Base-by-base conservation (phyloP, 1,139 yeast species). In the Yamadazyma conglobata region DNA sequence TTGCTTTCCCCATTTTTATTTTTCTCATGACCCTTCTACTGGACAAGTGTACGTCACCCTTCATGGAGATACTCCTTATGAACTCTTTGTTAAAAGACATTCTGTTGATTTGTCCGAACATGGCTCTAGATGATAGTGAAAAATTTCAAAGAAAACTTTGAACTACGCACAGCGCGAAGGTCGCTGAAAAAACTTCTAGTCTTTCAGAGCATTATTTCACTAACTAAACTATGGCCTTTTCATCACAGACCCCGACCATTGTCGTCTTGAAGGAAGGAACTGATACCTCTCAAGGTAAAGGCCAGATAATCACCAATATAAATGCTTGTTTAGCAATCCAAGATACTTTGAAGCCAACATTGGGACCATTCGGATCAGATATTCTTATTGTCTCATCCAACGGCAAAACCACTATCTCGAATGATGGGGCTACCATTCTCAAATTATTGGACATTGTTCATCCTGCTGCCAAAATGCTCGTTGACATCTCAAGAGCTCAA, bases 261-360 rank as follows among this genome's bases (percentile, higher is more conserved):
- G 97, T 91, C 47, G 98, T 91, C 33, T 77, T 91, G 42, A 89
- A 89, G 54, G 99, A 91, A 60, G 99, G 99, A 31, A 91, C 99
- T 5, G 98, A 91, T 55, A 68, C 95, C 20, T 85, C 96, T 10
- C 99, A 91, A 58, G 99, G 99, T 23, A 78, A 79, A 46, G 97
- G 97, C 18, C 98, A 93, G 65, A 84, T 87, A 44, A 80, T 91
- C 49, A 84, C 91, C 46, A 91, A 91, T 53, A 91, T 91, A 56
- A 89, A 89, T 67, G 97, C 98, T 6, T 91, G 98, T 64, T 61
- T 89, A 43, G 97, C 98, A 19, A 87, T 91, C 46, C 97, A 91
- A 64, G 98, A 91, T 48, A 87, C 97, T 21, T 72, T 91, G 50
- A 83, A 85, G 50, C 89, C 97, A 29, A 91, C 99, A 0, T 70